phyloP scores from a whole-genome alignment of 495 filamentous ascomycete genomes.

The Aspergillus egyptiacus region DNA sequence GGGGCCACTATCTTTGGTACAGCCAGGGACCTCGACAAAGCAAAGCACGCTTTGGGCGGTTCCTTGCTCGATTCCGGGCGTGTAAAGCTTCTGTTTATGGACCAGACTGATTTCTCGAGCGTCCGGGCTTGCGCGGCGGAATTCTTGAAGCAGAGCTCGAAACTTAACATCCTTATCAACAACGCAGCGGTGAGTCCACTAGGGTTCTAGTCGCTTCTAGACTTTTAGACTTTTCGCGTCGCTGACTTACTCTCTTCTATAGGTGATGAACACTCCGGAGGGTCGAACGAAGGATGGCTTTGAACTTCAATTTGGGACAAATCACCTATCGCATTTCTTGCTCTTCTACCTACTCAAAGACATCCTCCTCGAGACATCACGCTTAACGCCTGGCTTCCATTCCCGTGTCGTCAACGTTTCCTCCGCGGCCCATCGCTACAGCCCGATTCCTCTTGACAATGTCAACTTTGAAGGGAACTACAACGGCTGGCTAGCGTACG shows the following conservation, averaged over 20 bases:
- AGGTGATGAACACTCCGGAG: conserved; percentile 16
- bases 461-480: conserved; percentile 34
- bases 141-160: conserved; percentile 26
- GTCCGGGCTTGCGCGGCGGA: conserved; percentile 40
- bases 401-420: conserved; percentile 41
- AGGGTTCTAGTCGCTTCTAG: too few species aligned
- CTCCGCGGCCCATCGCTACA: conserved; percentile 32
- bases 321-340: conserved; percentile 48
- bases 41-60: conserved; percentile 24
- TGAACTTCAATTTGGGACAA: conserved; percentile 40
- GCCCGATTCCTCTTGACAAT: conserved; percentile 23
- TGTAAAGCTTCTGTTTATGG: conserved; percentile 34
- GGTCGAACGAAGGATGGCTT: conserved; percentile 3
- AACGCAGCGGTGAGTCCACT: too few species aligned
- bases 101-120: conserved; percentile 39
- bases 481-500: conserved; percentile 31
- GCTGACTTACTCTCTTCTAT: too few species aligned
- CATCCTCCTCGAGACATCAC: conserved; percentile 21
- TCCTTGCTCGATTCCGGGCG: conserved; percentile 22
- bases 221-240: too few species aligned
- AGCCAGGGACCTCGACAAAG: conserved; percentile 41
- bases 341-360: conserved; percentile 40
- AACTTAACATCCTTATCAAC: conserved; percentile 21
- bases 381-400: conserved; percentile 30
- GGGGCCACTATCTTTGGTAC: conserved; percentile 45